Conservation (phyloP, 2,329 filamentous ascomycete genomes). For the Paraconiothyrium brasiliense region DNA sequence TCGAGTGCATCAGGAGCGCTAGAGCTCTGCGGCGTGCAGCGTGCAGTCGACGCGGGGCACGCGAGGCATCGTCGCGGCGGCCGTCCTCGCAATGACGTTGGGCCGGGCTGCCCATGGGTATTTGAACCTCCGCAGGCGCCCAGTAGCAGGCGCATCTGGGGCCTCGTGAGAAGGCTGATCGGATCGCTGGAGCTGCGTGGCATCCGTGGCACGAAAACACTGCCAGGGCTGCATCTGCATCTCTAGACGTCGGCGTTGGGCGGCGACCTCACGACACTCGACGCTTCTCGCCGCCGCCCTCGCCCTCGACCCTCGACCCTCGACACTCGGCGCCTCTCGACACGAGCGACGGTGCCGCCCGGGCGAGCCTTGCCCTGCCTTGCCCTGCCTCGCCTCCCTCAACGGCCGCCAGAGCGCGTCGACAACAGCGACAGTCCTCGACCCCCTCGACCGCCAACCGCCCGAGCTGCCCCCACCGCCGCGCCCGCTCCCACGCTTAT, state of each 20-base stretch:
- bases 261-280: too few relatives aligned
- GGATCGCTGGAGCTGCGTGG: constrained; percentile 28
- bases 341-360: not conserved
- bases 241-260: too few relatives aligned
- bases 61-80: constrained; percentile 22
- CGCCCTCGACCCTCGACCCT: constrained; percentile 17
- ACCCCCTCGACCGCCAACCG: constrained; percentile 24
- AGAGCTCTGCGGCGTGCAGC: constrained; percentile 13
- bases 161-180: constrained; percentile 40
- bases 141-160: constrained; percentile 40
- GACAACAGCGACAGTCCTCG: constrained; percentile 1
- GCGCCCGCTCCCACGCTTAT: constrained; percentile 50
- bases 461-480: constrained; percentile 41
- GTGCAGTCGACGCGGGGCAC: constrained; percentile 26
- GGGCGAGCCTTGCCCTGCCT: not conserved
- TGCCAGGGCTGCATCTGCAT: not conserved
- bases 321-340: not conserved
- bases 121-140: constrained; percentile 26
- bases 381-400: not conserved
- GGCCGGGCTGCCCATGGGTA: constrained; percentile 23
- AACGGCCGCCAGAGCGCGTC: constrained; percentile 23
- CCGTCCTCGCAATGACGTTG: constrained; percentile 30
- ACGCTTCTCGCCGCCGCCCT: constrained; percentile 4
- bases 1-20: constrained; percentile 4
- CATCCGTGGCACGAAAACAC: constrained; percentile 20